Base-by-base conservation (phyloP, 768 basidiomycete species). In the Mycena kentingensis region DNA sequence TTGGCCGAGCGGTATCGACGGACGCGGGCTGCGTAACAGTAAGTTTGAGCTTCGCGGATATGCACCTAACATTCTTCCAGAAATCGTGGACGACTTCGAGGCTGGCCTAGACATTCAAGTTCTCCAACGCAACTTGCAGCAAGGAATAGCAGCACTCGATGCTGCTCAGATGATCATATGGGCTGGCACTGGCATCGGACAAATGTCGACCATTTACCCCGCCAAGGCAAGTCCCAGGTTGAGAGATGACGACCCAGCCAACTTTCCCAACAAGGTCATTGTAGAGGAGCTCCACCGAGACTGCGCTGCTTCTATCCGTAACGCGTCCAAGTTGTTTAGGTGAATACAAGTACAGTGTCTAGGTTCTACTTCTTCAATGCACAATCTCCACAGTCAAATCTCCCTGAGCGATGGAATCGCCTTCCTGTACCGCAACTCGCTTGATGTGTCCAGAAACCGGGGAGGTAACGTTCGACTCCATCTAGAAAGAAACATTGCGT, bases 381-480 rank as follows among this genome's bases (percentile, higher is more conserved):
- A 85, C 83, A 62, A 97, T 95, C 73, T 95, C 94, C 49, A 90
- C 88, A 24, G 84, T 83, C 66, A 97, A 75, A 69, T 98, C 95
- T 41, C 94, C 94, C 72, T 95, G 92, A 70, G 87, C 88, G 75
- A 98, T 90, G 24, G 92, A 94, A 70, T 99, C 97, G 58, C 90
- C 91, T 82, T 94, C 90, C 57, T 85, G 83, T 46, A 98, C 93
- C 46, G 86, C 82, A 25, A 99, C 91, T 35, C 96, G 88, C 75
- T 93, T 94, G 73, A 98, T 81, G 70, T 94, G 93, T 37, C 97
- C 97, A 45, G 94, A 94, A 37, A 98, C 96, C 22, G 97, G 95
- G 25, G 94, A 90, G 26, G 93, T 96, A 39, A 98, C 93, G 57
- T 91, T 86, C 57, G 91, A 93, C 76, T 99, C 96, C 96, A 98